A percentile compares a stretch with the other conserved stretches of the same genome.
These are phyloP conservation scores for Penicillium ochrochloron DNA, from an alignment of 495 filamentous ascomycete genomes.

Conservation along the genomic window DNA sequence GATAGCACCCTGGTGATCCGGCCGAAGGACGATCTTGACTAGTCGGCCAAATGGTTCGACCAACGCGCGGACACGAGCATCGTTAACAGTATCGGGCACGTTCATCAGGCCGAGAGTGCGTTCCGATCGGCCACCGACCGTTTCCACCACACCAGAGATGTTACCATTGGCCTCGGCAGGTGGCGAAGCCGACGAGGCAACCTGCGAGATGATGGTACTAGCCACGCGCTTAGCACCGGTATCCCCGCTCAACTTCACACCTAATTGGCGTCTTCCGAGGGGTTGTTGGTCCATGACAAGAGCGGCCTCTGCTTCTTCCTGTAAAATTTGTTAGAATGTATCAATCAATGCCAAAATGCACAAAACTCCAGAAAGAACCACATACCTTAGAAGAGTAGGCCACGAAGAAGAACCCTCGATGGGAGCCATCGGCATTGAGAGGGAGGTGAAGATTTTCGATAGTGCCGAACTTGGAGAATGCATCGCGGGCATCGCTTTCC, in stretches of 20 bases:
- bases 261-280: constrained; percentile 69
- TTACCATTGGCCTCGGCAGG: constrained; percentile 45
- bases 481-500: constrained; percentile 68
- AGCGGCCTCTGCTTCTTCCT: constrained; percentile 70
- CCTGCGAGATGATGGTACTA: constrained; percentile 46
- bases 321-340: constrained; percentile 19
- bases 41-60: constrained; percentile 62
- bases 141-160: constrained; percentile 29
- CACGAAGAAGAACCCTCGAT: constrained; percentile 77
- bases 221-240: constrained; percentile 52
- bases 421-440: constrained; percentile 63
- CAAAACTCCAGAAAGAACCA: background rate
- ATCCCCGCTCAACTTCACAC: constrained; percentile 64
- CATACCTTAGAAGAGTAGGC: constrained; percentile 71
- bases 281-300: constrained; percentile 71
- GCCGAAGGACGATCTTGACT: constrained; percentile 61
- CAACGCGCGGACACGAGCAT: constrained; percentile 62
- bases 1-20: constrained; percentile 84
- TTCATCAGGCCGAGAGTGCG: constrained; percentile 64
- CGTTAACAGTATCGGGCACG: constrained; percentile 68
- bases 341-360: too few species aligned
- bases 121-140: constrained; percentile 47
- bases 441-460: constrained; percentile 71
- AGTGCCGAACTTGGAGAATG: constrained; percentile 76
- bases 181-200: constrained; percentile 40